Base-by-base conservation (phyloP, 345 rosid genomes). In the Reutealis trisperma region DNA sequence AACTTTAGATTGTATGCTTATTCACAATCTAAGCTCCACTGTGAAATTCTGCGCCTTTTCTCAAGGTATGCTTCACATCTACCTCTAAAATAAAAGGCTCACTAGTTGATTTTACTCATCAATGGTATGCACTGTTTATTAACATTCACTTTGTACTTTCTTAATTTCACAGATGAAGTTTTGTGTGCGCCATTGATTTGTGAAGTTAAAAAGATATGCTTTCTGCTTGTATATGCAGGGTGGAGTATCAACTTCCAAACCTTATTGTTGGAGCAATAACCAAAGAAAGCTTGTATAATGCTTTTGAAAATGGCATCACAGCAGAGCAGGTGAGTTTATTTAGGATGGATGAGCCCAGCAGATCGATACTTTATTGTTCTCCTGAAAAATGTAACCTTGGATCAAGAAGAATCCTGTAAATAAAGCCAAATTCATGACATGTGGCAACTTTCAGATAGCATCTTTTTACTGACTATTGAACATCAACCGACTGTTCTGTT, bases 171-270 rank as follows among this genome's bases (percentile, higher is more conserved):
- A 15, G 67, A 42, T 32, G 6, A 51, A 63, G 13, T 24, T 77
- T 7, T 30, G 21, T 45, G 34, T 54, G 65, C 59, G 49, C 49
- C 63, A 2, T 44, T 63, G 41, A 25, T 61, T 80, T 77, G 30
- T 61, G 49, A 4, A 67, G 64, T 22, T 54, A 58, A 27, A 2
- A 37, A 69, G 16, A 30, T 67, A 47, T 44, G 51, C 62, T n/a
- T 70, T 66, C 34, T 73, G 79, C 44, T 76, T 55, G 32, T 63
- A 49, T 45, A 41, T 88, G 73, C 92, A 95, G 99, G 91, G 81
- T 95, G 75, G 97, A 95, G 71, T 95, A 93, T 86, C 97, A 92
- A 83, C 97, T 93, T 70, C 99, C 99, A 57, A 95, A 95, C 82
- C 99, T 95, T 63, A 89, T 93, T 58, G 98, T 94, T 55, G 87